These are phyloP conservation scores for Eudorina sp. DNA, from an alignment of 139 green algal species.

Conservation along the genomic window DNA sequence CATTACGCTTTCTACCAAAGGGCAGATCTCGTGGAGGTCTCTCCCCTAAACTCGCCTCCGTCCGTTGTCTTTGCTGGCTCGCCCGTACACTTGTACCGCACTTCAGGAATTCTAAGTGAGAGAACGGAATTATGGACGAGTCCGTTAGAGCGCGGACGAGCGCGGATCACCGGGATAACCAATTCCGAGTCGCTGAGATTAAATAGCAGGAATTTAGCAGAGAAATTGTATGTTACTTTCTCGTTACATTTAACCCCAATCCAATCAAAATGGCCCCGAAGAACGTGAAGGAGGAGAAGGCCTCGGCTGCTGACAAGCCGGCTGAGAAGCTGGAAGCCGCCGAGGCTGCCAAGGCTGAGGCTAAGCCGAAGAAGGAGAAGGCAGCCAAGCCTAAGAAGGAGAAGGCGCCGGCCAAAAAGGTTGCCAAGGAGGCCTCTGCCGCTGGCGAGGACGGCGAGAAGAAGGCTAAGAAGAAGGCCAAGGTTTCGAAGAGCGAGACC, in stretches of 20 bases:
- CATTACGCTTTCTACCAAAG: too few species aligned
- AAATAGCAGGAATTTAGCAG: too few species aligned
- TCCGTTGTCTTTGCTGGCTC: too few species aligned
- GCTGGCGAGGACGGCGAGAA: neutral
- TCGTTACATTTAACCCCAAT: neutral
- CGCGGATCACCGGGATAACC: too few species aligned
- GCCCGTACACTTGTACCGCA: too few species aligned
- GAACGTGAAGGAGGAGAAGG: neutral
- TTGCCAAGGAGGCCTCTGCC: neutral
- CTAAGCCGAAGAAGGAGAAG: constrained; percentile 5
- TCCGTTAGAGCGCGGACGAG: too few species aligned
- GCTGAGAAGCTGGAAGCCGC: too few species aligned
- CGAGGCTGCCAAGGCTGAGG: constrained; percentile 26
- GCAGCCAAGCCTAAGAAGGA: neutral
- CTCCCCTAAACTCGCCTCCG: too few species aligned
- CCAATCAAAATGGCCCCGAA: neutral
- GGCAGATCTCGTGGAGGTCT: too few species aligned
- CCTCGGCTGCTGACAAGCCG: neutral
- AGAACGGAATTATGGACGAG: too few species aligned
- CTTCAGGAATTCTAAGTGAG: too few species aligned
- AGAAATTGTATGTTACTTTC: neutral
- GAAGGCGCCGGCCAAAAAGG: constrained; percentile 4
- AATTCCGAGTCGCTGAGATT: too few species aligned
- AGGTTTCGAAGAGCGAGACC: constrained; percentile 7
- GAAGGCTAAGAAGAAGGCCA: constrained; percentile 25